Evolutionary conservation across 176 grass and related monocot genomes (phyloP).

Genomic region (Hsuehochloa calcarea): DNA sequence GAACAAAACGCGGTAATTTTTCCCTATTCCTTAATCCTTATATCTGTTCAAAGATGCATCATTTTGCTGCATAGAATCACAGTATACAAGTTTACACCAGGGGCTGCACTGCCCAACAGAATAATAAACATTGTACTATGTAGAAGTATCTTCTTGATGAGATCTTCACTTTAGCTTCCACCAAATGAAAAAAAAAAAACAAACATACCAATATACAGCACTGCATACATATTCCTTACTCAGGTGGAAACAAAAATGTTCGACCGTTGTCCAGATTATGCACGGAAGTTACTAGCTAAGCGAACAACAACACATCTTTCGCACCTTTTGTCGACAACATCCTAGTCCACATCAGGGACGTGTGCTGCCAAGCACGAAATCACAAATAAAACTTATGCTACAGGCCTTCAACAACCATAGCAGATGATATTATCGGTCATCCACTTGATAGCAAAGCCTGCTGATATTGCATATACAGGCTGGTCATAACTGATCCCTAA

Average conservation of each 20-base stretch:
- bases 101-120: not conserved
- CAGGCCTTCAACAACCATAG: not conserved
- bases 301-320: constrained; percentile 9
- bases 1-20: no score
- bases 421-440: not conserved
- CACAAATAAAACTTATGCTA: not conserved
- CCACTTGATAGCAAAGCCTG: constrained; percentile 9
- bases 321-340: constrained; percentile 22
- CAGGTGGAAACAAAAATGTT: constrained; percentile 32
- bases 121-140: not conserved
- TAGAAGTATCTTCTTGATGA: not conserved
- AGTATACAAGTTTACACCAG: not conserved
- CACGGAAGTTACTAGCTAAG: not conserved
- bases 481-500: not conserved
- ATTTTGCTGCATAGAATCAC: not conserved
- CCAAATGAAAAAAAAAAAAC: not conserved
- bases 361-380: constrained; percentile 7
- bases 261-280: constrained; percentile 15
- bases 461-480: not conserved
- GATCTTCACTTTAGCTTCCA: not conserved
- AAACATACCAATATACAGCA: not conserved
- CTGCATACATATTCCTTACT: not conserved
- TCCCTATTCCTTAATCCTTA: not conserved
- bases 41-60: not conserved
- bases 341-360: constrained; percentile 27